A percentile compares a stretch with the other conserved stretches of the same genome.
Conservation (phyloP, 768 basidiomycete species). For the Termitomyces sp. region DNA sequence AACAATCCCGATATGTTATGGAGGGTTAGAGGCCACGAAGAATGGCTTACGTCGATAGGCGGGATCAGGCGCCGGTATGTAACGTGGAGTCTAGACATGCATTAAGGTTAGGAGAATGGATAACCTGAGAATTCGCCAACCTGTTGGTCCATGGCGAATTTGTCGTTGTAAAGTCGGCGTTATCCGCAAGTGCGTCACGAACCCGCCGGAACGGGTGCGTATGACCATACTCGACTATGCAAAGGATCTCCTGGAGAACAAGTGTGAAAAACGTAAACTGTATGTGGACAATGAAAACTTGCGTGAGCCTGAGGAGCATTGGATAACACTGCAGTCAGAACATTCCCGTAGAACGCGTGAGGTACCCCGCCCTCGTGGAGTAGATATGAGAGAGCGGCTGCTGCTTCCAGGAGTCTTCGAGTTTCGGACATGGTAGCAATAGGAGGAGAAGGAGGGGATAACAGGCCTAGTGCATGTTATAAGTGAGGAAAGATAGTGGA, state of each 20-base stretch:
- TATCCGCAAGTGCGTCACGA: constrained; percentile 67
- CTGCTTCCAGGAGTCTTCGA: constrained; percentile 72
- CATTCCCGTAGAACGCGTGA: constrained; percentile 79
- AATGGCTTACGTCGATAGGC: constrained; percentile 60
- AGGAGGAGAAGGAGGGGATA: constrained; percentile 25
- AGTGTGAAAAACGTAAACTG: constrained; percentile 10
- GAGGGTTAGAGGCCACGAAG: background rate
- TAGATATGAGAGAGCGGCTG: constrained; percentile 65
- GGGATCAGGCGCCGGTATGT: constrained; percentile 77
- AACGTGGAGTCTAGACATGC: constrained; percentile 55
- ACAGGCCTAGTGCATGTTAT: constrained; percentile 54
- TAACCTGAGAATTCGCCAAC: constrained; percentile 31
- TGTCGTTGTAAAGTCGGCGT: constrained; percentile 59
- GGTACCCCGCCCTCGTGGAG: constrained; percentile 56
- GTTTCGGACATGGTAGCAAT: constrained; percentile 62
- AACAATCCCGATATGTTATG: constrained; percentile 4
- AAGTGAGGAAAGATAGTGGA: constrained; percentile 34
- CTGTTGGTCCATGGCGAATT: constrained; percentile 87
- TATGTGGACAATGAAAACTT: constrained; percentile 21
- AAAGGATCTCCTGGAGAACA: constrained; percentile 67
- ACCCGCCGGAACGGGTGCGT: constrained; percentile 77
- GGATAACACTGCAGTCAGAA: constrained; percentile 67
- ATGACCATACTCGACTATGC: constrained; percentile 76
- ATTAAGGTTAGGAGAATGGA: constrained; percentile 6
- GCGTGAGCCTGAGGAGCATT: constrained; percentile 66